Percentiles rank a stretch among this genome's conserved stretches.
Conservation (phyloP, 106 monocot genomes). For the Dactylorhiza incarnata region DNA sequence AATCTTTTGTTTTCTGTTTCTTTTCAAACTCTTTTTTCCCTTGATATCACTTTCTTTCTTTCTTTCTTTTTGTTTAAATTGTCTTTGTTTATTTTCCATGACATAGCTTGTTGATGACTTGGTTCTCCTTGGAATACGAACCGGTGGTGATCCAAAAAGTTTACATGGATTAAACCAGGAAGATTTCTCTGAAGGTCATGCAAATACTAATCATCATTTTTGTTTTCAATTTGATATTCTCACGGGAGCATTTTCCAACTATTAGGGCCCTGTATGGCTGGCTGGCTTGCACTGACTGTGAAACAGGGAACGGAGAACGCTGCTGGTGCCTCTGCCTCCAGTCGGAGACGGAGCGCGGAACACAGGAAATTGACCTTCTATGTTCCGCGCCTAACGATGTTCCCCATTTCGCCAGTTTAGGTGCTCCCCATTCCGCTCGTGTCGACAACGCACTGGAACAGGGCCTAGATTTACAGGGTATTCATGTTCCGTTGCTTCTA, state of each 20-base stretch:
- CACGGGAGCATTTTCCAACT: neutral
- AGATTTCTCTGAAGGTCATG: conserved; percentile 53
- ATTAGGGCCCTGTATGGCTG: neutral
- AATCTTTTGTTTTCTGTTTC: neutral
- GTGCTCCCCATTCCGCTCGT: neutral
- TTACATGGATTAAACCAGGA: conserved; percentile 49
- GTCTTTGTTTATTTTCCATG: neutral
- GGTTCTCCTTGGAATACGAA: conserved; percentile 50
- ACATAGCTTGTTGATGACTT: conserved; percentile 69
- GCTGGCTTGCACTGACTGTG: too few relatives aligned
- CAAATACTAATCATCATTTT: neutral
- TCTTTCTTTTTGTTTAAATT: neutral
- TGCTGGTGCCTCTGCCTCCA: too few relatives aligned
- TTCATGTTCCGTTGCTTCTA: neutral
- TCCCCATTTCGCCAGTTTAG: too few relatives aligned
- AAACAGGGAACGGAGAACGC: too few relatives aligned
- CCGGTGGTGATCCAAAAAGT: conserved; percentile 40
- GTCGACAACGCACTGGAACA: neutral
- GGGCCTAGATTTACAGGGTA: neutral
- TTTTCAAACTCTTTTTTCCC: neutral
- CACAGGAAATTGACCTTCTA: too few relatives aligned
- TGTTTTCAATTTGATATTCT: neutral
- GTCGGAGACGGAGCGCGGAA: too few relatives aligned
- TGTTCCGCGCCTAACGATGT: too few relatives aligned
- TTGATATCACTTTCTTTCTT: conserved; percentile 6